phyloP scores from a whole-genome alignment of 441 rosid species.

The Populus tomentosa region DNA sequence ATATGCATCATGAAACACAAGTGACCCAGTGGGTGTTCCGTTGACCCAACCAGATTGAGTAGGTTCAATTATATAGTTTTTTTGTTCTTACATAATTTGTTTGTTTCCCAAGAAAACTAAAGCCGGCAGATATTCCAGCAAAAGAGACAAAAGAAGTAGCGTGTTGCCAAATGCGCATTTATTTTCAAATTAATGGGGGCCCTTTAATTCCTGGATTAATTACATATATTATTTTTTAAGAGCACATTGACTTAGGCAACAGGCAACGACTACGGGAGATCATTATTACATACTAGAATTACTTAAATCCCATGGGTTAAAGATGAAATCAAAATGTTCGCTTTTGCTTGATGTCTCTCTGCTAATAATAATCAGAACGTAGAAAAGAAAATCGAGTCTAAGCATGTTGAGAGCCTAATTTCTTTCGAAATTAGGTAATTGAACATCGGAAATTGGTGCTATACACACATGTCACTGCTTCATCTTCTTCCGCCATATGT shows the following conservation, averaged over 20 bases:
- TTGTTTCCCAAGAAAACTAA: conserved; percentile 7
- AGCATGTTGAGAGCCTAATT: too few species aligned
- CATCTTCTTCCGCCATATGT: neutral
- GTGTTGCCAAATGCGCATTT: conserved; percentile 1
- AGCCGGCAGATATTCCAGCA: conserved; percentile 24
- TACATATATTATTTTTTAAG: neutral
- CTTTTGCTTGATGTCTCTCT: neutral
- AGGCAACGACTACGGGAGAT: too few species aligned
- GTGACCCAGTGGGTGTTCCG: neutral
- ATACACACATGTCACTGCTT: too few species aligned
- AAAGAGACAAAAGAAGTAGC: conserved; percentile 14
- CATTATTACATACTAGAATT: too few species aligned
- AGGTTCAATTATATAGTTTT: neutral
- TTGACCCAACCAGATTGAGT: conserved; percentile 22
- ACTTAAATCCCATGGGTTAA: neutral
- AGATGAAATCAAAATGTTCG: neutral
- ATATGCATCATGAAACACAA: too few species aligned
- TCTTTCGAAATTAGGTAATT: too few species aligned
- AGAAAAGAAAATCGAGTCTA: too few species aligned
- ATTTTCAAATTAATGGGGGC: neutral
- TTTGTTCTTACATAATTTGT: neutral
- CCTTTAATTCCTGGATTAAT: neutral
- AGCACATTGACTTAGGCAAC: neutral
- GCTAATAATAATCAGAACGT: too few species aligned
- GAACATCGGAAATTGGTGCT: too few species aligned